Conservation (phyloP, 352 stramenopile genomes). For the Globisporangium abappressorium region DNA sequence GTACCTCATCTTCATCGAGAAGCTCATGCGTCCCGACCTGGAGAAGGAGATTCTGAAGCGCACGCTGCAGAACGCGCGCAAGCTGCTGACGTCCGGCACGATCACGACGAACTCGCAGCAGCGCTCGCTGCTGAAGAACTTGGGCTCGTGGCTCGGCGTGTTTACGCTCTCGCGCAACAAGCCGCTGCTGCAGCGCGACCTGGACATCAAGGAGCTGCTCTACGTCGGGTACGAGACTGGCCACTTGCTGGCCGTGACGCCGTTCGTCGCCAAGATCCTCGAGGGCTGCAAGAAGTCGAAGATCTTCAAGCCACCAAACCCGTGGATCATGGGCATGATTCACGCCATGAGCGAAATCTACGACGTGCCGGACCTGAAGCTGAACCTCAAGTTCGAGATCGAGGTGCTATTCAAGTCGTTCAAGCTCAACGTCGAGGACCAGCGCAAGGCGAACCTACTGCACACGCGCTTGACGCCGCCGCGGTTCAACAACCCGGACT, state of each 20-base stretch:
- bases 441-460: slow-evolving; percentile 92
- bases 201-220: slow-evolving; percentile 98
- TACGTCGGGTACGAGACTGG: slow-evolving; percentile 95
- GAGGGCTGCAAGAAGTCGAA: slow-evolving; percentile 97
- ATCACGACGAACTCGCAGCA: slow-evolving; percentile 98
- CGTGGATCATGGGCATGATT: slow-evolving; percentile 99
- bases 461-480: slow-evolving; percentile 86
- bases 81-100: slow-evolving; percentile 95
- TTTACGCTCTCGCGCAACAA: slow-evolving; percentile 98
- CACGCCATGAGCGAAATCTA: slow-evolving; percentile 97
- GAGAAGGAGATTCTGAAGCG: slow-evolving; percentile 94
- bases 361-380: slow-evolving; percentile 98
- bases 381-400: slow-evolving; percentile 99
- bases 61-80: slow-evolving; percentile 95
- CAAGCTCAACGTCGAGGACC: slow-evolving; percentile 96
- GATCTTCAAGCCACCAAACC: slow-evolving; percentile 98
- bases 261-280: slow-evolving; percentile 98
- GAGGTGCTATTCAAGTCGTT: slow-evolving; percentile 99
- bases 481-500: slow-evolving; percentile 97
- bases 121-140: slow-evolving; percentile 97
- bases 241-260: slow-evolving; percentile 97
- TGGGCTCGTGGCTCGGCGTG: slow-evolving; percentile 98
- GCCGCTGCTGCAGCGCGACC: slow-evolving; percentile 95
- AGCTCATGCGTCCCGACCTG: slow-evolving; percentile 92
- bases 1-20: slow-evolving; percentile 98